phyloP scores from a whole-genome alignment of 2,329 filamentous ascomycete species.

The Neurospora crassa region DNA sequence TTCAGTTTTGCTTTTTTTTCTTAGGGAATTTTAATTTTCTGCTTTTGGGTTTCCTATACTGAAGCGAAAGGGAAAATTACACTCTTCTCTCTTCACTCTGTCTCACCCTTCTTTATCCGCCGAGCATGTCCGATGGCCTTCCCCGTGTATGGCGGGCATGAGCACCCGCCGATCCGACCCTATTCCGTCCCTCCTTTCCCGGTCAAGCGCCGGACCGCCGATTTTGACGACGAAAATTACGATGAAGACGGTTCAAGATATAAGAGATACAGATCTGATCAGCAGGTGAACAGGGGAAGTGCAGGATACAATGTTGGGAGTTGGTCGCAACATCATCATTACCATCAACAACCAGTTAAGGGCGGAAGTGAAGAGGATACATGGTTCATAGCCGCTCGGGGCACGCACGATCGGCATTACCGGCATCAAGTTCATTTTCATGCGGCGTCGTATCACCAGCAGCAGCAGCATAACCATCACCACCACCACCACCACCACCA shows the following conservation, averaged over 20 bases:
- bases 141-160: conserved; percentile 18
- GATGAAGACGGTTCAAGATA: conserved; percentile 1
- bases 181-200: conserved; percentile 7
- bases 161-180: conserved; percentile 12
- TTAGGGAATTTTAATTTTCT: neutral
- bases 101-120: neutral
- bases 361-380: neutral
- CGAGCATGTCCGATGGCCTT: conserved; percentile 21
- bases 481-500: conserved; percentile 7
- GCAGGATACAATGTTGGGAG: neutral
- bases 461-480: conserved; percentile 7
- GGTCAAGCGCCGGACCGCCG: conserved; percentile 15
- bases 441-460: neutral
- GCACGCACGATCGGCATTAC: neutral
- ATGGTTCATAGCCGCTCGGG: neutral
- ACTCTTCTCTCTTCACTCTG: neutral
- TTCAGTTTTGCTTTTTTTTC: neutral
- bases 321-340: neutral
- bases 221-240: conserved; percentile 10
- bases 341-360: neutral
- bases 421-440: neutral
- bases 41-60: neutral
- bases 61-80: neutral
- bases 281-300: conserved; percentile 3
- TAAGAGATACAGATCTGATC: conserved; percentile 13